Evolutionary conservation across 208 protist genomes (phyloP).

Genomic region (Jaenimonas drosophilae): DNA sequence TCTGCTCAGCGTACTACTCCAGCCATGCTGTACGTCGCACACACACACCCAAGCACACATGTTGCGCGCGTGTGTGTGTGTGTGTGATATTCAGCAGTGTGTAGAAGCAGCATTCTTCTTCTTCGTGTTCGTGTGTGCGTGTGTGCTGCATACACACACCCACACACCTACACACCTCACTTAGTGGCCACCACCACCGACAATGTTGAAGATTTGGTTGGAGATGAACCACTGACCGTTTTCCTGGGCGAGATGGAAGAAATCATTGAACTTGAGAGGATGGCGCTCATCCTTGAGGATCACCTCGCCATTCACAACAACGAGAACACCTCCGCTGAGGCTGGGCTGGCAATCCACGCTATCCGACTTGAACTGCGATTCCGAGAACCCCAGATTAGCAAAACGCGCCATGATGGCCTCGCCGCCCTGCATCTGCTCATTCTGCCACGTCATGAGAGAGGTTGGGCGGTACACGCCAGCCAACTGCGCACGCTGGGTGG

Average conservation of each 20-base stretch:
- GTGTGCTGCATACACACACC: slow-evolving; percentile 7
- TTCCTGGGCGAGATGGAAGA: slow-evolving; percentile 75
- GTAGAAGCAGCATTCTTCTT: neutral
- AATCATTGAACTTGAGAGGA: slow-evolving; percentile 84
- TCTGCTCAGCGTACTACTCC: too few relatives aligned
- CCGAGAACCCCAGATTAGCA: slow-evolving; percentile 58
- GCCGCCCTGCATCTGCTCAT: slow-evolving; percentile 74
- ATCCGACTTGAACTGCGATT: slow-evolving; percentile 70
- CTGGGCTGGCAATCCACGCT: slow-evolving; percentile 78
- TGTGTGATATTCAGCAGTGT: neutral
- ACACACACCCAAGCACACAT: neutral
- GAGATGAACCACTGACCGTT: slow-evolving; percentile 75
- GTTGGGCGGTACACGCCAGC: slow-evolving; percentile 66
- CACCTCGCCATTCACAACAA: slow-evolving; percentile 82
- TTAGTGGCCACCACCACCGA: slow-evolving; percentile 72
- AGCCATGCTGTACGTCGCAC: too few relatives aligned
- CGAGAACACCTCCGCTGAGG: slow-evolving; percentile 53
- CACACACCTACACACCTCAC: slow-evolving; percentile 1
- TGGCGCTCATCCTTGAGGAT: slow-evolving; percentile 67
- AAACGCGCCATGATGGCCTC: slow-evolving; percentile 80
- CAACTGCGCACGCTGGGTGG: slow-evolving; percentile 42
- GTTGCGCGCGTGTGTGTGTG: neutral
- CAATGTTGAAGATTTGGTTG: slow-evolving; percentile 86
- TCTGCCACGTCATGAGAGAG: slow-evolving; percentile 82
- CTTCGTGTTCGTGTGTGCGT: too few relatives aligned